Percentiles rank a stretch among this genome's conserved stretches.
Evolutionary conservation across 176 grass and related monocot genomes (phyloP).

Genomic region (Olyra latifolia): DNA sequence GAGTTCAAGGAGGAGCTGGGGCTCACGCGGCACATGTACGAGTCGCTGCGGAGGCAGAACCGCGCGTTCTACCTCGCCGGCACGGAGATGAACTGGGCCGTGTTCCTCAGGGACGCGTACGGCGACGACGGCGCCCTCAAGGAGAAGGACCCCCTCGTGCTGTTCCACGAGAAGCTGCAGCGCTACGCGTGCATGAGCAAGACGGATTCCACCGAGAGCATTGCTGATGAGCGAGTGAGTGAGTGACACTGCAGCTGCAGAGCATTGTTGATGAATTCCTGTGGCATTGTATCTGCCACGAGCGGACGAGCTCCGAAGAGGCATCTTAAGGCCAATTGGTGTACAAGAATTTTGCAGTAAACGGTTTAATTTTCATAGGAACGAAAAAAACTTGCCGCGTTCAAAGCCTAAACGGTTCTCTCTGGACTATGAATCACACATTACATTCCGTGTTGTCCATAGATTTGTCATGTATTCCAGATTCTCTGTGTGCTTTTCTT

Average conservation of each 20-base stretch:
- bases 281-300: neutral
- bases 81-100: slow-evolving; percentile 86
- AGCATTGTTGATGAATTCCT: neutral
- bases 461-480: neutral
- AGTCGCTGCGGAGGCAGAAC: slow-evolving; percentile 67
- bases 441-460: neutral
- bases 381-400: too few relatives aligned
- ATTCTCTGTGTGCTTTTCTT: neutral
- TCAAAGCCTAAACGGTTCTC: neutral
- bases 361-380: too few relatives aligned
- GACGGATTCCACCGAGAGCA: slow-evolving; percentile 14
- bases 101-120: slow-evolving; percentile 79
- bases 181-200: slow-evolving; percentile 56
- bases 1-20: slow-evolving; percentile 92
- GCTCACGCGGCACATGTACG: slow-evolving; percentile 72
- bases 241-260: neutral
- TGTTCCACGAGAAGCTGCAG: slow-evolving; percentile 78
- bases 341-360: too few relatives aligned
- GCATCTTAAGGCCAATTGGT: too few relatives aligned
- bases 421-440: neutral
- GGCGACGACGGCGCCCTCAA: slow-evolving; percentile 61
- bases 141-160: slow-evolving; percentile 68
- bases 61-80: slow-evolving; percentile 89
- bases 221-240: neutral
- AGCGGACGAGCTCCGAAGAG: too few relatives aligned